Conservation (phyloP, 2,329 filamentous ascomycete species). For the Graphilbum sp. region DNA sequence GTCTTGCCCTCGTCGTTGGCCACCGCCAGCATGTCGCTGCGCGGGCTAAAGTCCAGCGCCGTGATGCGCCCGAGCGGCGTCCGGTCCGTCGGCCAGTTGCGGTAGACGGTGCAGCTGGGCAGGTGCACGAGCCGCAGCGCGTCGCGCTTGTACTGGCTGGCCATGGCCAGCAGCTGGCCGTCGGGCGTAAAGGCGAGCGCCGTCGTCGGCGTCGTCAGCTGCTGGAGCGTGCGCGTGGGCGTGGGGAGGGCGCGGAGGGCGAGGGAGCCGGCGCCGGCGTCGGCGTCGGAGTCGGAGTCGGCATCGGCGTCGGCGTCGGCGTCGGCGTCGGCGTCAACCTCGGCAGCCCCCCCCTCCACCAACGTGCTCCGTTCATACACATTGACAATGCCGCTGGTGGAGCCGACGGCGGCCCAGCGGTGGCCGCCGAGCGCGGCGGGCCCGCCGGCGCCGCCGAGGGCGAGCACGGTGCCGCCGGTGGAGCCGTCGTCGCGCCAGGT, state of each 20-base stretch:
- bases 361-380: constrained; percentile 72
- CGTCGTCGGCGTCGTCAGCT: constrained; percentile 74
- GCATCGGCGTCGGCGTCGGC: neutral
- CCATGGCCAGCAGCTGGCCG: constrained; percentile 77
- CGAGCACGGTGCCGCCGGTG: constrained; percentile 67
- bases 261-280: constrained; percentile 14
- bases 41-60: constrained; percentile 48
- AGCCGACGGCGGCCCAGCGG: constrained; percentile 79
- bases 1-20: constrained; percentile 84
- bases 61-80: constrained; percentile 79
- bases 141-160: constrained; percentile 74
- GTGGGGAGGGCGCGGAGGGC: constrained; percentile 50
- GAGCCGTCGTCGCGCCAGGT: constrained; percentile 85
- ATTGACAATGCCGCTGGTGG: constrained; percentile 76
- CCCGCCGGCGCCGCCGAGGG: constrained; percentile 60
- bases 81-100: constrained; percentile 87
- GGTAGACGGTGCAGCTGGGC: constrained; percentile 83
- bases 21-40: constrained; percentile 60
- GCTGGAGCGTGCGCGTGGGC: constrained; percentile 61
- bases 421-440: constrained; percentile 59
- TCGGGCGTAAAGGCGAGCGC: constrained; percentile 71
- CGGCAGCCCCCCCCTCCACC: constrained; percentile 27
- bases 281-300: constrained; percentile 16
- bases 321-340: too few species aligned
- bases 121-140: constrained; percentile 77